Percentiles rank a stretch among this genome's conserved stretches.
phyloP scores from a whole-genome alignment of 2,329 filamentous ascomycete genomes.

The Ilyonectria destructans region DNA sequence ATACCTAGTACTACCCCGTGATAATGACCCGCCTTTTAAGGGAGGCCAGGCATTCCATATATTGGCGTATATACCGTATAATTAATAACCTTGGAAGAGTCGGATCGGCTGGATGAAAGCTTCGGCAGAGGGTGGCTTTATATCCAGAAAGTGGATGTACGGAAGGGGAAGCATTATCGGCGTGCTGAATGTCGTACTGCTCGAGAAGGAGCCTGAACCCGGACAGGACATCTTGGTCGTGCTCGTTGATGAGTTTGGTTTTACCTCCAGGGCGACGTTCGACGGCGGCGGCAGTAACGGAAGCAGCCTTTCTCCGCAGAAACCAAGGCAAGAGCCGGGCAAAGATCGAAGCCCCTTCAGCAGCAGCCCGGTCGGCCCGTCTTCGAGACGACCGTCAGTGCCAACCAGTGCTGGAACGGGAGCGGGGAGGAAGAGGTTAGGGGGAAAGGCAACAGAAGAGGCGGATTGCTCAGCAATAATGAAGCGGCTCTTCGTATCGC shows the following conservation, averaged over 20 bases:
- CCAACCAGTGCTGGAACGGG: not conserved
- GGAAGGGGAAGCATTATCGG: conserved; percentile 1
- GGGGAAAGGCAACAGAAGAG: not conserved
- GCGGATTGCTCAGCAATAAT: not conserved
- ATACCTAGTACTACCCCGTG: conserved; percentile 22
- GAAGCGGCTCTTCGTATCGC: not conserved
- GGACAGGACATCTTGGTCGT: not conserved
- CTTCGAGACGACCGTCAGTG: not conserved
- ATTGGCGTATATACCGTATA: conserved; percentile 30
- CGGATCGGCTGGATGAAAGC: conserved; percentile 24
- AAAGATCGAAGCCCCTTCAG: not conserved
- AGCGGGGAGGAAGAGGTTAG: not conserved
- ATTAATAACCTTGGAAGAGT: conserved; percentile 31
- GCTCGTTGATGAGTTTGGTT: not conserved
- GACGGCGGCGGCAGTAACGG: not conserved
- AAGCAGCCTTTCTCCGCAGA: not conserved
- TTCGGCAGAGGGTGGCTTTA: conserved; percentile 26
- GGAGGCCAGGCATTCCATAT: conserved; percentile 31
- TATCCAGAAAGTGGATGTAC: conserved; percentile 18
- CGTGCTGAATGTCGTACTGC: not conserved
- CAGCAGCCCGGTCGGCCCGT: conserved; percentile 1
- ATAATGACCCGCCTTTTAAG: conserved; percentile 26
- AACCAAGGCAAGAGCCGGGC: not conserved
- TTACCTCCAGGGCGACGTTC: not conserved
- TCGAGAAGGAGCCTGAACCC: not conserved